Evolutionary conservation across 2,329 filamentous ascomycete species (phyloP).

Genomic region (Elsinoe necatrix): DNA sequence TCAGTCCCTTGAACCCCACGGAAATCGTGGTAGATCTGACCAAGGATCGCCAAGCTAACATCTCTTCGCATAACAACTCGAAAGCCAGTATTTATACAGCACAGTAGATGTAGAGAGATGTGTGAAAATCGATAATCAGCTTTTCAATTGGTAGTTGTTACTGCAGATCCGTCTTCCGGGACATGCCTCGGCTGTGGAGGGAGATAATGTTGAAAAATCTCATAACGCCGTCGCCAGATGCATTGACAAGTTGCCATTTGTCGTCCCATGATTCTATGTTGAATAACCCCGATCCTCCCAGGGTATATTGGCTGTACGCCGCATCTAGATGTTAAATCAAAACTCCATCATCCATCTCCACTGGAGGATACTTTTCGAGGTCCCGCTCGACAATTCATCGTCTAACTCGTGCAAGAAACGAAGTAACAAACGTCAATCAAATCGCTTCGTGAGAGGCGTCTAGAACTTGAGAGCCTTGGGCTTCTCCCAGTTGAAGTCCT

Average conservation of each 20-base stretch:
- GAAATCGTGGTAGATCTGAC: neutral
- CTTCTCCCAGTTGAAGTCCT: slow-evolving; percentile 96
- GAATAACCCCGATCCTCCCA: slow-evolving; percentile 20
- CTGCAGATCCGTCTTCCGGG: slow-evolving; percentile 4
- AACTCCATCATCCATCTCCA: neutral
- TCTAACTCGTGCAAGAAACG: slow-evolving; percentile 14
- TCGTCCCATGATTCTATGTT: slow-evolving; percentile 21
- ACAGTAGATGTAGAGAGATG: neutral
- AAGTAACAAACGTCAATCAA: slow-evolving; percentile 11
- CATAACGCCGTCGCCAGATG: slow-evolving; percentile 22
- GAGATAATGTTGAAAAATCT: slow-evolving; percentile 23
- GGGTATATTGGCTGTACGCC: slow-evolving; percentile 17
- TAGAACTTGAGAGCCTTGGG: slow-evolving; percentile 38
- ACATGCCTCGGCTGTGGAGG: slow-evolving; percentile 16
- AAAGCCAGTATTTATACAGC: neutral
- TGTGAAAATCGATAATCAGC: neutral
- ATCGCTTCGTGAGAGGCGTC: neutral
- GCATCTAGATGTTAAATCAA: slow-evolving; percentile 11
- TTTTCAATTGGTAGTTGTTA: slow-evolving; percentile 12
- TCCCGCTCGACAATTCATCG: slow-evolving; percentile 10
- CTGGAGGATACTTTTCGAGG: slow-evolving; percentile 10
- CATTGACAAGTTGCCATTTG: slow-evolving; percentile 17
- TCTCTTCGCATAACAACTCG: neutral
- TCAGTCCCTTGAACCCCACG: neutral
- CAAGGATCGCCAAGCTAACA: neutral